Base-by-base conservation (phyloP, 1,284 basidiomycete genomes). In the Rhizopogon parksii region DNA sequence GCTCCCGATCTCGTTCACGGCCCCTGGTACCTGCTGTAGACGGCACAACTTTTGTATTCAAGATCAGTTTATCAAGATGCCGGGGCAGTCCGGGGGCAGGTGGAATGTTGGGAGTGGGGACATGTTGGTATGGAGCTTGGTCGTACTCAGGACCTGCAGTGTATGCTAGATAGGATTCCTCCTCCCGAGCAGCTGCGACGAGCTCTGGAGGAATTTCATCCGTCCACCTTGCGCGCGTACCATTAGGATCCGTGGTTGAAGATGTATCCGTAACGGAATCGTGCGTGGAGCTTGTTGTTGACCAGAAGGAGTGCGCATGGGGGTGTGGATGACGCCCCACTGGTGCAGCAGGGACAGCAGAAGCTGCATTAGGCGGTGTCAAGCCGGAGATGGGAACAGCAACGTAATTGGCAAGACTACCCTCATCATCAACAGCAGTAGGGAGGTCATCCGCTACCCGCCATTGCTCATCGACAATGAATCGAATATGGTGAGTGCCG, bases 401-500 rank as follows among this genome's bases (percentile, higher is more conserved):
- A 53, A 97, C 83, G 67, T 96, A 98, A 72, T 99, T 99, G 57
- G 96, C 93, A 48, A 99, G 75, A 32, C 89, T 90, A 30, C 96
- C 95, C 62, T 96, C 91, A 60, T 94, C 91, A 65, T 98, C 95
- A 30, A 94, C 92, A 0, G 95, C 92, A 1, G 91, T 90, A 6
- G 93, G 88, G 19, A 96, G 78, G 57, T 93, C 85, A 51, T 85
- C 78, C 4, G 84, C 78, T 11, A 85, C 73, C 53, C 86, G 82
- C 85, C 88, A 94, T 47, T 86, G 80, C 53, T 91, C 88, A 68
- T 99, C 96, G 53, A 99, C 92, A 58, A 98, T 82, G 74, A 98
- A 99, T 58, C 95, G 93, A 65, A 98, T 79, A 54, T 95, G 90
- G 65, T 99, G 95, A 2, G 94, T 95, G 19, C 95, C 96, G 0